A percentile compares a stretch with the other conserved stretches of the same genome.
phyloP scores from a whole-genome alignment of 495 filamentous ascomycete species.

The Podospora didyma region DNA sequence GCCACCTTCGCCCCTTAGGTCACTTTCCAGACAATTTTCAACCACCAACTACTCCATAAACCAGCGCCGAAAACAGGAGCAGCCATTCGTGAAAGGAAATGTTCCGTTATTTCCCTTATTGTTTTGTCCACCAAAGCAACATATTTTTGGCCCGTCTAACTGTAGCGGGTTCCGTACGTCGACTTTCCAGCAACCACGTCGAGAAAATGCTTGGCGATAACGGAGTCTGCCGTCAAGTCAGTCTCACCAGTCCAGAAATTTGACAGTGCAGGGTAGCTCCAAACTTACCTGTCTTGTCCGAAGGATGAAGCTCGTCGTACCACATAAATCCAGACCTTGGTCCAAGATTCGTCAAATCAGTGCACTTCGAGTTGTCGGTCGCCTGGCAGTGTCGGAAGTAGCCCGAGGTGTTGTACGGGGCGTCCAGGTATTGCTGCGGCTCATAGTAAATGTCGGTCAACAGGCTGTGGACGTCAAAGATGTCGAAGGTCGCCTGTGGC shows the following conservation, averaged over 20 bases:
- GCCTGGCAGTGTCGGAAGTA: constrained; percentile 50
- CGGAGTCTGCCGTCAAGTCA: constrained; percentile 21
- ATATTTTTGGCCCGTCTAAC: not conserved
- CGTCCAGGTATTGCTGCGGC: constrained; percentile 55
- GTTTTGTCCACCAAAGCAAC: too few species aligned
- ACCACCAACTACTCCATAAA: too few species aligned
- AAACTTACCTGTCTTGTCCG: constrained; percentile 48
- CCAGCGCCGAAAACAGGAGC: too few species aligned
- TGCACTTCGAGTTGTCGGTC: constrained; percentile 17
- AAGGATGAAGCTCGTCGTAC: constrained; percentile 66
- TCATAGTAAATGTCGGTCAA: constrained; percentile 59
- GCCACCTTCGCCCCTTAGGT: too few species aligned
- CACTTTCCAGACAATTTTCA: too few species aligned
- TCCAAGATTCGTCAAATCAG: constrained; percentile 27
- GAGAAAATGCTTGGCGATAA: constrained; percentile 58
- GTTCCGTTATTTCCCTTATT: too few species aligned
- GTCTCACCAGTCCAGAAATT: constrained; percentile 32
- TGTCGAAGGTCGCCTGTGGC: constrained; percentile 55
- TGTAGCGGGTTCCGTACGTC: constrained; percentile 46
- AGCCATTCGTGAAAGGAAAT: too few species aligned
- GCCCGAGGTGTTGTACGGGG: constrained; percentile 60
- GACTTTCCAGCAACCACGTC: constrained; percentile 55
- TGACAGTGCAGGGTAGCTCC: constrained; percentile 41
- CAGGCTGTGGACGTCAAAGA: constrained; percentile 62
- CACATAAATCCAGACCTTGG: constrained; percentile 40